phyloP scores from a whole-genome alignment of 75 land plant genomes.

The Chamaecyparis obtusa region DNA sequence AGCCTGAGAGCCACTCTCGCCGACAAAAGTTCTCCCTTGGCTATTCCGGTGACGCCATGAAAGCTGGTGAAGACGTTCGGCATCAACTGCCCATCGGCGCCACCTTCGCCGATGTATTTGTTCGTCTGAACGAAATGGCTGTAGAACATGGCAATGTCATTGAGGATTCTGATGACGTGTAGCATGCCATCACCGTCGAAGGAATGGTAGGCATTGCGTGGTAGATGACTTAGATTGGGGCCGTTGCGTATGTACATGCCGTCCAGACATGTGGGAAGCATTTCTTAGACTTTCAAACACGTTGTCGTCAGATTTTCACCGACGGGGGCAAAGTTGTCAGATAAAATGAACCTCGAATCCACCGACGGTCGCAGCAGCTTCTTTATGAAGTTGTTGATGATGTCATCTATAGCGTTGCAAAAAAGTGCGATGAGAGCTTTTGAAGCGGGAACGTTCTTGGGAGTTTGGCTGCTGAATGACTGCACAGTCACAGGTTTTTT shows the following conservation, averaged over 20 bases:
- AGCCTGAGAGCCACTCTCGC: conserved; percentile 42
- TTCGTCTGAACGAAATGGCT: conserved; percentile 66
- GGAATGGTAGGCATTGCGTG: conserved; percentile 58
- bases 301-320: conserved; percentile 46
- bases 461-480: background rate
- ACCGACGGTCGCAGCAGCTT: conserved; percentile 29
- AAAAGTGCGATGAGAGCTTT: background rate
- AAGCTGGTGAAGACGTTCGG: conserved; percentile 57
- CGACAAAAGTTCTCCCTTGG: conserved; percentile 36
- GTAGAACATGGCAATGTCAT: conserved; percentile 48
- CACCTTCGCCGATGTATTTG: conserved; percentile 46
- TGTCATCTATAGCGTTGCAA: conserved; percentile 40
- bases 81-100: conserved; percentile 31
- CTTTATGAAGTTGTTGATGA: conserved; percentile 49
- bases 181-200: conserved; percentile 96
- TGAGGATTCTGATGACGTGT: conserved; percentile 47
- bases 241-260: conserved; percentile 88
- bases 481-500: background rate
- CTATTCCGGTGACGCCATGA: conserved; percentile 40
- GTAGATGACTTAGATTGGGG: conserved; percentile 59
- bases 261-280: conserved; percentile 51
- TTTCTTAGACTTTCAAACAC: conserved; percentile 28
- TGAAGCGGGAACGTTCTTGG: background rate
- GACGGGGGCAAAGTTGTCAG: conserved; percentile 67
- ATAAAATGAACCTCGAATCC: conserved; percentile 48